Conservation (phyloP, 176 grass and related monocot species). For the Olyra latifolia region DNA sequence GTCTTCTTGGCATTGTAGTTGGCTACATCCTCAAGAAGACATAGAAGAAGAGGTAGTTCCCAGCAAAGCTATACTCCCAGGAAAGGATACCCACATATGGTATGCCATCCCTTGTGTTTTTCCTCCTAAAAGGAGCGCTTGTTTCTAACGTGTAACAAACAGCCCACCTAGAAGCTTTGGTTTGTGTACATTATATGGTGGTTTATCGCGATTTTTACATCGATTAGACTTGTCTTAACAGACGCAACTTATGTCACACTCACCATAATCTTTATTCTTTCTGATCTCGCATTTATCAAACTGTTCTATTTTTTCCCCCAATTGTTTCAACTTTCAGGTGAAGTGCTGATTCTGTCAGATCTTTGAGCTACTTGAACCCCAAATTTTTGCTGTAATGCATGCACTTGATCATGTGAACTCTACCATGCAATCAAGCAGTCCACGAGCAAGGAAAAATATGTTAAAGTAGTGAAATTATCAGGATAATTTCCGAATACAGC, state of each 20-base stretch:
- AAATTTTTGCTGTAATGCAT: not conserved
- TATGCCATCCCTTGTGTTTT: conserved; percentile 29
- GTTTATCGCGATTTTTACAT: conserved; percentile 15
- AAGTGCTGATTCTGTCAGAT: not conserved
- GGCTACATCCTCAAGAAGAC: conserved; percentile 89
- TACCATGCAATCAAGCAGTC: not conserved
- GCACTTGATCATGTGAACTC: not conserved
- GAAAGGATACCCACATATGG: conserved; percentile 32
- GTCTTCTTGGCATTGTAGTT: conserved; percentile 65
- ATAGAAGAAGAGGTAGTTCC: conserved; percentile 49
- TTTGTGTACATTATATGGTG: conserved; percentile 56
- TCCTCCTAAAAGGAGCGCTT: conserved; percentile 39
- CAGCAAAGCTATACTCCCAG: conserved; percentile 30
- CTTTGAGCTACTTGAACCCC: not conserved
- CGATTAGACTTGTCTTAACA: conserved; percentile 43
- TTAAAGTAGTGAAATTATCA: not conserved
- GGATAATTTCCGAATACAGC: not conserved
- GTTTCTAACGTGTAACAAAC: conserved; percentile 49
- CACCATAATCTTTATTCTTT: conserved; percentile 43
- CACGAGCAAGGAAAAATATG: too few species aligned
- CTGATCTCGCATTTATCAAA: not conserved
- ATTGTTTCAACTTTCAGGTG: not conserved
- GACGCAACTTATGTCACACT: not conserved
- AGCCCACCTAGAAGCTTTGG: conserved; percentile 33
- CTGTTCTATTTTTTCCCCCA: not conserved